Evolutionary conservation across 192 early-diverging fungal genomes (phyloP).

Genomic region (Rhizoclosmatium globosum): DNA sequence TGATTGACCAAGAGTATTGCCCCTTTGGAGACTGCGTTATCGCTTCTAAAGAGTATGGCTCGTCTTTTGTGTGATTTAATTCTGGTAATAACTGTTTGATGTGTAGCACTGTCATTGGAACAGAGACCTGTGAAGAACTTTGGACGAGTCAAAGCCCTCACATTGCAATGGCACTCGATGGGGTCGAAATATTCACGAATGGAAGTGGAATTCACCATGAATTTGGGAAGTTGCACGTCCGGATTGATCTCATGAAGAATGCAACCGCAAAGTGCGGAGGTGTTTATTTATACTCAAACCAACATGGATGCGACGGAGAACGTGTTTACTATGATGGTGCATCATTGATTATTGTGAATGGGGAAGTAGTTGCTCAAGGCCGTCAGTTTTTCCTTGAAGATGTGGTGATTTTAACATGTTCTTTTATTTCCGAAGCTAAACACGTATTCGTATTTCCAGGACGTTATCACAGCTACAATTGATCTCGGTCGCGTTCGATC

Average conservation of each 20-base stretch:
- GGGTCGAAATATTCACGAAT: constrained; percentile 97
- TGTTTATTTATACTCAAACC: constrained; percentile 95
- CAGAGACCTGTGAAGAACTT: constrained; percentile 97
- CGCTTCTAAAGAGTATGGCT: constrained; percentile 72
- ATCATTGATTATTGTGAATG: constrained; percentile 90
- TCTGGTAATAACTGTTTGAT: too few relatives aligned
- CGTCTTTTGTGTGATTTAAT: too few relatives aligned
- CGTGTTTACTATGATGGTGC: constrained; percentile 97
- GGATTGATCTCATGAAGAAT: constrained; percentile 87
- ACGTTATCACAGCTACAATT: constrained; percentile 90
- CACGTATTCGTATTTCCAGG: constrained; percentile 54
- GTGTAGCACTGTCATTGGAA: constrained; percentile 83
- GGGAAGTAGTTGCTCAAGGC: constrained; percentile 85
- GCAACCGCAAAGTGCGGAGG: constrained; percentile 95
- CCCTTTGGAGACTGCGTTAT: constrained; percentile 94
- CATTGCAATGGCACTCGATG: constrained; percentile 90
- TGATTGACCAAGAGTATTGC: constrained; percentile 73
- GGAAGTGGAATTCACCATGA: constrained; percentile 98
- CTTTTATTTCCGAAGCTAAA: not conserved
- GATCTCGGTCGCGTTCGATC: constrained; percentile 91
- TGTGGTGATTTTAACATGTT: constrained; percentile 65
- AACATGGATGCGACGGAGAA: constrained; percentile 98
- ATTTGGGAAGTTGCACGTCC: constrained; percentile 85
- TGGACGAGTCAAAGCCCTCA: constrained; percentile 97
- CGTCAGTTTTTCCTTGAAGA: constrained; percentile 93